Evolutionary conservation across 1,139 yeast species (phyloP), one percentile per base, ranked within the genome.

Genomic region (Debaryomyces robertsiae): DNA sequence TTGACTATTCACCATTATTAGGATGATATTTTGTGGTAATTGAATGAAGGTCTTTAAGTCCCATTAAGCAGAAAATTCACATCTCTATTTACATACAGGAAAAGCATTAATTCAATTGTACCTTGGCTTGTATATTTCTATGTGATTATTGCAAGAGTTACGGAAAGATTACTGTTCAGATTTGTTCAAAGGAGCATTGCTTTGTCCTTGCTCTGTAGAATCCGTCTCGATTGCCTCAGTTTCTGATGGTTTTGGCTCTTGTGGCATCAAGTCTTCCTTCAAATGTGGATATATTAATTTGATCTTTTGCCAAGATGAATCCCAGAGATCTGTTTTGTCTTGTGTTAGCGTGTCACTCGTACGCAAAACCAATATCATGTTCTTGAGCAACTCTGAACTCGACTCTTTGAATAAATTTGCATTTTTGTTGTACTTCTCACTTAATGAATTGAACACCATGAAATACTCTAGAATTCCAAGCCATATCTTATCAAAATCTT

Each of bases 341-440:
- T 54, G 47, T 1, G 41, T 44, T 37, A 70, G 56, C 5, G 57
- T 51, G 11, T 54, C 60, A 33, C 58, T 56, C 29, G 55, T 54
- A 40, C 64, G 66, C 32, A 73, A 57, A 0, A 72, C 76, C 39
- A 73, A 57, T 6, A 72, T 53, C 74, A 72, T 64, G 46, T 85
- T 86, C 61, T 84, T 84, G 46, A 85, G 63, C 34, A 81, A 67
- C 60, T 85, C 94, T 3, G 73, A 61, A 2, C 79, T 78, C 6
- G 84, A 76, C 53, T 85, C 93, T 59, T 45, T 66, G 58, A 34
- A 70, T 60, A 45, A 67, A 39, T 65, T 67, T 30, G 67, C 69
- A 32, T 70, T 67, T 19, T 64, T 64, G 34, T 66, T 66, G 25
- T 42, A 46, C 13, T 52, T 50, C 25, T 54, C 50, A 7, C 30